These are phyloP conservation scores for Claviceps sp. DNA, from an alignment of 2,329 filamentous ascomycete genomes.

Conservation along the genomic window DNA sequence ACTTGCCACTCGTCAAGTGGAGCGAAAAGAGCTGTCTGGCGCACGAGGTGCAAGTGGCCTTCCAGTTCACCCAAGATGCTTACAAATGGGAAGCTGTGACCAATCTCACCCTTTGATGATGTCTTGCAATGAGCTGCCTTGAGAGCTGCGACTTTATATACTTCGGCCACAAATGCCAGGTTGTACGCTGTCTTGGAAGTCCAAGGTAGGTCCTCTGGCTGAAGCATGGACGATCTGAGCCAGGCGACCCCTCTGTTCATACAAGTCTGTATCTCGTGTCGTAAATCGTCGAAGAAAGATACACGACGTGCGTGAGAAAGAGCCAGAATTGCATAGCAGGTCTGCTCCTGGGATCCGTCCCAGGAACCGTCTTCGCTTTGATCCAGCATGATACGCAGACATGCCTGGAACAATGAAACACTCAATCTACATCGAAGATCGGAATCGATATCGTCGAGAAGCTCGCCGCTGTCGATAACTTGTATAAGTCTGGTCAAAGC, in stretches of 20 bases:
- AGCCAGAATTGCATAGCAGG: slow-evolving; percentile 7
- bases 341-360: slow-evolving; percentile 6
- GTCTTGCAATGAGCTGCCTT: not conserved
- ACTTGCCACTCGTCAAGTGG: slow-evolving; percentile 1
- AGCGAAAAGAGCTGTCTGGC: slow-evolving; percentile 1
- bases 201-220: slow-evolving; percentile 5
- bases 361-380: slow-evolving; percentile 8
- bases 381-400: slow-evolving; percentile 5
- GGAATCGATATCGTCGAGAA: slow-evolving; percentile 2
- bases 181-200: slow-evolving; percentile 9
- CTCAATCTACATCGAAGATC: not conserved
- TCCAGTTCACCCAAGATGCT: not conserved
- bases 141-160: slow-evolving; percentile 8
- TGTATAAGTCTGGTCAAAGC: slow-evolving; percentile 1
- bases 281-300: slow-evolving; percentile 3
- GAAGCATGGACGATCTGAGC: not conserved
- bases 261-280: not conserved
- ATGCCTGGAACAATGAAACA: slow-evolving; percentile 6
- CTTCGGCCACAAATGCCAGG: slow-evolving; percentile 4
- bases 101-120: not conserved
- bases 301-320: slow-evolving; percentile 5
- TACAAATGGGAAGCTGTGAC: not conserved
- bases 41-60: not conserved
- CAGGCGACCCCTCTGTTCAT: slow-evolving; percentile 4
- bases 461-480: not conserved